Evolutionary conservation across 257 asterid genomes (phyloP), one percentile per base, ranked within the genome.

Genomic region (Nicotiana otophora): DNA sequence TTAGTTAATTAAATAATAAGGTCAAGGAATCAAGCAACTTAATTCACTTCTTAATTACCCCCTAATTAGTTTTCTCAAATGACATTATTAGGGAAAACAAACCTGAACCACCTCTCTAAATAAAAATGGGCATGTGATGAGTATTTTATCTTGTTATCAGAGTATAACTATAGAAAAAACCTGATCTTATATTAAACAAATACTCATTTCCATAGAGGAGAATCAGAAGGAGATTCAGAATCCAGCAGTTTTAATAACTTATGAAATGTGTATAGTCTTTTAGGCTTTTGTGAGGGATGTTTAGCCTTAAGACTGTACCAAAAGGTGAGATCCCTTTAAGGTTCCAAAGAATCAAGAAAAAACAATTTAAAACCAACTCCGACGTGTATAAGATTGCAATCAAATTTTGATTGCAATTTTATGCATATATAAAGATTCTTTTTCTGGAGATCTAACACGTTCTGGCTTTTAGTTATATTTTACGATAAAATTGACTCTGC

Each of bases 271-370:
- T 64, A 23, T 42, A 42, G 62, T 19, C 80, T 42, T 42, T 28
- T 74, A 74, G 7, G 26, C 42, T 42, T 74, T 17, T 15, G 10
- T 16, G 16, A 61, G 36, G 51, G 62, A 61, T 79, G 62, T 79
- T 79, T 79, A 2, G 58, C 82, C 82, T 64, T 60, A 79, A 42
- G 61, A 34, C 70, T 61, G 33, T 60, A 9, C 82, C 74, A 79
- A 79, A 79, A 60, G 82, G 39, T 79, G 74, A 36, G 60, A 79
- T 36, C 60, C 60, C 36, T 79, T 60, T 79, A 79, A 79, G 53
- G 74, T 79, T 79, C 74, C 74, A 61, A 79, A 79, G 74, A 20
- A 79, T 79, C 17, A 60, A 78, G 74, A 61, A 79, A 58, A 36
- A 12, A 72, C 23, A 0, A 39, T 10, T 5, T 6, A 74, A 63